A percentile compares a stretch with the other conserved stretches of the same genome.
Conservation (phyloP, 371 early-diverging fungal species). For the Apophysomyces sp. region DNA sequence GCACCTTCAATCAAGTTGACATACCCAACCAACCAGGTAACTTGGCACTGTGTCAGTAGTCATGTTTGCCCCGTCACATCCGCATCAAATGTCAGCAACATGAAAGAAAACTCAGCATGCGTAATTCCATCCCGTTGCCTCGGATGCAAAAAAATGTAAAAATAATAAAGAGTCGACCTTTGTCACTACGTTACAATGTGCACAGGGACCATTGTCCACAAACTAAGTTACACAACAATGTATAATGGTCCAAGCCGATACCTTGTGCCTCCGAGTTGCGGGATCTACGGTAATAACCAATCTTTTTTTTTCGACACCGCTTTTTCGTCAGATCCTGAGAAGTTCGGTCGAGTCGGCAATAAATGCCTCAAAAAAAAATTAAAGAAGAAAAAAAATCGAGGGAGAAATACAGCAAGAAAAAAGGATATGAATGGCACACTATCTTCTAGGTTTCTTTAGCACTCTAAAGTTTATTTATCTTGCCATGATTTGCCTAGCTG, state of each 20-base stretch:
- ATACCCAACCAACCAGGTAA: no score
- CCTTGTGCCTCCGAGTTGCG: neutral
- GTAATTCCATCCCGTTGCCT: neutral
- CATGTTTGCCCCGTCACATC: neutral
- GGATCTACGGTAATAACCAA: neutral
- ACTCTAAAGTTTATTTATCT: neutral
- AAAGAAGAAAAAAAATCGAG: neutral
- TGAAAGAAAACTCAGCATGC: neutral
- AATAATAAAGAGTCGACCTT: no score
- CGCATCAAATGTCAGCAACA: neutral
- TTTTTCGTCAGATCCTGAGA: neutral
- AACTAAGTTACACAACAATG: neutral
- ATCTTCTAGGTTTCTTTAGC: no score
- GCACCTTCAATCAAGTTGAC: no score
- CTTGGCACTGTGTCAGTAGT: no score
- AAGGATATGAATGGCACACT: no score
- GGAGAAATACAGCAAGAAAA: no score
- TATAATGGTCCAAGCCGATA: neutral
- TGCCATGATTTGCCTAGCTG: neutral
- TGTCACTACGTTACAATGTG: neutral
- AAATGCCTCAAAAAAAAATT: neutral
- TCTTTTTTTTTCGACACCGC: conserved; percentile 1
- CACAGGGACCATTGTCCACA: neutral
- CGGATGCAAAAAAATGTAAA: conserved; percentile 1
- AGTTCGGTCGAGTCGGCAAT: neutral